Evolutionary conservation across 139 green algal species (phyloP).

Genomic region (Haematococcus lacustris): DNA sequence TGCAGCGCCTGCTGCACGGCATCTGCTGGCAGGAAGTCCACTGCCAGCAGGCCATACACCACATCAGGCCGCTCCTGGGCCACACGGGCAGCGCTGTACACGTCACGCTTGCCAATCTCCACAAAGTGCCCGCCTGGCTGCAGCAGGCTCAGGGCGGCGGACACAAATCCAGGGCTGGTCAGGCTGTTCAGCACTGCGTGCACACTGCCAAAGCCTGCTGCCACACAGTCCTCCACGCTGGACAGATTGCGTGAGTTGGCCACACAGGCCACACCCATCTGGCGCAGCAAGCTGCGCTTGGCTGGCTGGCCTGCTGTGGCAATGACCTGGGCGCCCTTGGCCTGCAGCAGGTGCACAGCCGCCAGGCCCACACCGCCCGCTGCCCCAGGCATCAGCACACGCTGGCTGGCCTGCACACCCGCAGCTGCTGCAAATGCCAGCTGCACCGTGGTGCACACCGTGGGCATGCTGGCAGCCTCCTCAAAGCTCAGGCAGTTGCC

Average conservation of each 20-base stretch:
- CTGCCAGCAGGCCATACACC: too few relatives aligned
- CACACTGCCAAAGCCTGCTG: conserved; percentile 29
- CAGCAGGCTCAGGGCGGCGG: too few relatives aligned
- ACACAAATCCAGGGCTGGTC: too few relatives aligned
- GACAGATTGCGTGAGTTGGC: conserved; percentile 33
- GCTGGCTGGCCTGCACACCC: conserved; percentile 16
- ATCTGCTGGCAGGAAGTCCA: too few relatives aligned
- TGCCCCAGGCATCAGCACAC: conserved; percentile 64
- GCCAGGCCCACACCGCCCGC: conserved; percentile 74
- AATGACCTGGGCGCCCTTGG: conserved; percentile 28
- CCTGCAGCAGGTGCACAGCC: conserved; percentile 48
- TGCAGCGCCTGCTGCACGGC: too few relatives aligned
- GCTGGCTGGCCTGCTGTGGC: conserved; percentile 59
- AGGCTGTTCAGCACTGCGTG: conserved; percentile 75
- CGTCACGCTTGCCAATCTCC: too few relatives aligned
- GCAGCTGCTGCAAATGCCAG: conserved; percentile 38
- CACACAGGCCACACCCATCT: too few relatives aligned
- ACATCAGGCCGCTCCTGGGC: too few relatives aligned
- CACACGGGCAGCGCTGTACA: too few relatives aligned
- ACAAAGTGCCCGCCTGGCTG: too few relatives aligned
- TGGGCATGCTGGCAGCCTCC: conserved; percentile 65
- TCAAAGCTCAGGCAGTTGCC: conserved; percentile 58
- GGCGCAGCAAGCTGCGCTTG: conserved; percentile 65
- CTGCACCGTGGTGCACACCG: conserved; percentile 75
- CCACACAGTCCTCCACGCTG: too few relatives aligned